Percentiles rank a stretch among this genome's conserved stretches.
Evolutionary conservation across 2,329 filamentous ascomycete species (phyloP).

Genomic region (Colletotrichum tanaceti): DNA sequence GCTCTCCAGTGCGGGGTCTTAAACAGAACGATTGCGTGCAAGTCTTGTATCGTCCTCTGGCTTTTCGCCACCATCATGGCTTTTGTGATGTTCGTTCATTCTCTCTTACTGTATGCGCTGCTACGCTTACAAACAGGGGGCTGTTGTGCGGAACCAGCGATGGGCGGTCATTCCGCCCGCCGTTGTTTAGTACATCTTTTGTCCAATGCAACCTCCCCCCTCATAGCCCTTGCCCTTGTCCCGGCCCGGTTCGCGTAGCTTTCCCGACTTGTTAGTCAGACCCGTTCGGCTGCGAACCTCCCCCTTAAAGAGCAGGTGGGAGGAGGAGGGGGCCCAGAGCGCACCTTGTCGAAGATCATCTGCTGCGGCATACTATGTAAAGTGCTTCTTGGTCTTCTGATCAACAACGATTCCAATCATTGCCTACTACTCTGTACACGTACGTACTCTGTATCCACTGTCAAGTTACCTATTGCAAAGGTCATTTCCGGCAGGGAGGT

Average conservation of each 20-base stretch:
- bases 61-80: slow-evolving; percentile 5
- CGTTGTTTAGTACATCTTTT: neutral
- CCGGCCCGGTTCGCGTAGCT: slow-evolving; percentile 11
- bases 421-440: neutral
- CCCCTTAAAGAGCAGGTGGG: neutral
- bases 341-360: slow-evolving; percentile 26
- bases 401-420: neutral
- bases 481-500: neutral
- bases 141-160: neutral
- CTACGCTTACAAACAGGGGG: slow-evolving; percentile 7
- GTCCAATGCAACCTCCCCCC: neutral
- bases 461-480: neutral
- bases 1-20: slow-evolving; percentile 17
- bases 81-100: neutral
- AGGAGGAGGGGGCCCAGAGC: neutral
- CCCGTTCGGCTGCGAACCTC: slow-evolving; percentile 13
- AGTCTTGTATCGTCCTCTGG: neutral
- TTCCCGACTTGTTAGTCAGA: slow-evolving; percentile 27
- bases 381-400: neutral
- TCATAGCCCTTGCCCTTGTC: slow-evolving; percentile 13
- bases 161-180: slow-evolving; percentile 5
- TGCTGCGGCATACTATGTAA: slow-evolving; percentile 6
- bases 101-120: neutral
- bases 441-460: too few species aligned
- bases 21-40: slow-evolving; percentile 7